phyloP scores from a whole-genome alignment of 345 rosid species.

The Pistacia atlantica region DNA sequence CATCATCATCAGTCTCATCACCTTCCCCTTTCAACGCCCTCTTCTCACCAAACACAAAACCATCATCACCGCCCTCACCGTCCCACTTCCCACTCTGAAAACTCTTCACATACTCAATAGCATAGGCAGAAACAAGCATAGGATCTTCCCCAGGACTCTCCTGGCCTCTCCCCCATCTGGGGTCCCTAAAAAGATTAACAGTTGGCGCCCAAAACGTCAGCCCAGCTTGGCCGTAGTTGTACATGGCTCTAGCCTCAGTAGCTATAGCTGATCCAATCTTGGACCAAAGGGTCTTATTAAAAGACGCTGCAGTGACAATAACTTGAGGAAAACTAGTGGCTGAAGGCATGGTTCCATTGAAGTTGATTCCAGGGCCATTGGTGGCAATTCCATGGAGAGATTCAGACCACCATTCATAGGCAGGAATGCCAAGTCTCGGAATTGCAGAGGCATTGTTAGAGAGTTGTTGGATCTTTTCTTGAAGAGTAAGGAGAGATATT shows the following conservation, averaged over 20 bases:
- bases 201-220: slow-evolving; percentile 95
- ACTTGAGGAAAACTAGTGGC: slow-evolving; percentile 93
- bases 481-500: slow-evolving; percentile 67
- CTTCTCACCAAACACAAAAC: slow-evolving; percentile 23
- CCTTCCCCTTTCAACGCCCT: slow-evolving; percentile 34
- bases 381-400: slow-evolving; percentile 85
- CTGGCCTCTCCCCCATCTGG: slow-evolving; percentile 98
- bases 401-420: slow-evolving; percentile 97
- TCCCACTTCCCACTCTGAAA: slow-evolving; percentile 56
- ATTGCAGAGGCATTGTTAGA: slow-evolving; percentile 67
- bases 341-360: slow-evolving; percentile 60
- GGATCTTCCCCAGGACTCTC: slow-evolving; percentile 99
- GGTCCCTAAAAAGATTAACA: slow-evolving; percentile 84
- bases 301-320: slow-evolving; percentile 65
- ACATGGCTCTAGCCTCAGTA: slow-evolving; percentile 84
- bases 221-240: slow-evolving; percentile 84
- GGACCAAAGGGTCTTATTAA: slow-evolving; percentile 82
- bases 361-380: slow-evolving; percentile 87
- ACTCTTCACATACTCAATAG: slow-evolving; percentile 71
- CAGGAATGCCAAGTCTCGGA: slow-evolving; percentile 81
- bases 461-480: slow-evolving; percentile 71
- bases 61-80: slow-evolving; percentile 12
- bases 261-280: slow-evolving; percentile 65
- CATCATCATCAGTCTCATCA: slow-evolving; percentile 40
- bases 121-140: slow-evolving; percentile 68